Evolutionary conservation across 225 moss, liverwort and hornwort genomes (phyloP), one percentile per base, ranked within the genome.

Genomic region (Anthoceros angustus): DNA sequence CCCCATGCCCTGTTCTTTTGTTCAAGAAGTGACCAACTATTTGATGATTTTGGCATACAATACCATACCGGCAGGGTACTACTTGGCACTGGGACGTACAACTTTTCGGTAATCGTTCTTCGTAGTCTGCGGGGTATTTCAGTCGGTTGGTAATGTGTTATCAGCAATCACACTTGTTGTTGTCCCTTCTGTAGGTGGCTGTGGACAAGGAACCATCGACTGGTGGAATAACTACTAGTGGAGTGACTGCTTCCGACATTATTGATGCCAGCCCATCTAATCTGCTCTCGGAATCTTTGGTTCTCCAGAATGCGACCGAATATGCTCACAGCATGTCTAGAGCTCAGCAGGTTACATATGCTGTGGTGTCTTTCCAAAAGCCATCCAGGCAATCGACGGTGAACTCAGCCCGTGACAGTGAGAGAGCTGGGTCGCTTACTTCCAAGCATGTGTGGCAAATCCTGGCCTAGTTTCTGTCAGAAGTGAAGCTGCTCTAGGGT

Each of bases 401-500:
- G 2, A 85, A 82, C 23, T 72, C 80, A 62, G 80, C 82, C 0
- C 69, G 39, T 0, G 74, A 82, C 16, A 72, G 78, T n/a, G 73
- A 76, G 0, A 71, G 45, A 32, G 66, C 72, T 0, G 78, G 82
- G 12, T 61, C 67, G 43, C 76, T 85, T 10, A 45, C 2, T 76
- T 85, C 15, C 65, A 70, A 6, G 80, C 80, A 0, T 82, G 82
- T 5, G 64, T 85, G 0, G 73, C 73, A 39, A 80, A 85, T 66
- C 75, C 80, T 10, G 82, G 85, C 3, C 74, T 63, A 0, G 40
- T 77, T 2, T 66, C 77, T 39, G 70, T 85, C n/a, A 75, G 77
- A 72, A 80, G 82, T 15, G 80, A 80, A 41, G 85, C 82, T 25
- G 64, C 50, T 42, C 85, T 76, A 77, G 0, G 80, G 85, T 10